These are phyloP conservation scores for Calendula officinalis DNA, from an alignment of 129 eudicot genomes.

Conservation along the genomic window DNA sequence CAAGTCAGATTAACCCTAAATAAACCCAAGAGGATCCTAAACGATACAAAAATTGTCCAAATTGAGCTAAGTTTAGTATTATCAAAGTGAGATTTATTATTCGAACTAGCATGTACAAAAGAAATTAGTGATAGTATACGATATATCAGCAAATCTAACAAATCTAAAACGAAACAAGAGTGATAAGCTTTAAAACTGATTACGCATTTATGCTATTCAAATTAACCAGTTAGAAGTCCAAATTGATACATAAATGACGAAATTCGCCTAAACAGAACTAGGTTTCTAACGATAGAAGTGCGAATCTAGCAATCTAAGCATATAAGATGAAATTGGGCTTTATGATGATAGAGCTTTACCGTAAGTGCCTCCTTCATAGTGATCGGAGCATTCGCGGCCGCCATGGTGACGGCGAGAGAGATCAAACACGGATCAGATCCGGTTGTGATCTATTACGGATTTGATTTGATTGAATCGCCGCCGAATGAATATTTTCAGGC, in stretches of 20 bases:
- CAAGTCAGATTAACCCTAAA: slow-evolving; percentile 16
- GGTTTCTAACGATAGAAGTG: not conserved
- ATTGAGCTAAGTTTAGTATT: slow-evolving; percentile 18
- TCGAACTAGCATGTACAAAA: not conserved
- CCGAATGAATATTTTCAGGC: slow-evolving; percentile 13
- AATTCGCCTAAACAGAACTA: slow-evolving; percentile 21
- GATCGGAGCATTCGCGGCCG: slow-evolving; percentile 99
- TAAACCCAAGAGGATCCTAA: slow-evolving; percentile 17
- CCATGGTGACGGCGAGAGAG: slow-evolving; percentile 66
- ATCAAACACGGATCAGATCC: slow-evolving; percentile 44
- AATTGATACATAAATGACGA: not conserved
- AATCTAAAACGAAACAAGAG: slow-evolving; percentile 14
- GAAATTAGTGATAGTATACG: not conserved
- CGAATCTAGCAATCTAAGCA: slow-evolving; percentile 20
- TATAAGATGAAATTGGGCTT: slow-evolving; percentile 5
- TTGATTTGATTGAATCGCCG: slow-evolving; percentile 25
- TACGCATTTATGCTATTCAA: slow-evolving; percentile 8
- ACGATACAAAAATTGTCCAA: not conserved
- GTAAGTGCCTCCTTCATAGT: slow-evolving; percentile 93
- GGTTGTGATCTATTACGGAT: slow-evolving; percentile 32
- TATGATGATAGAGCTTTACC: slow-evolving; percentile 39
- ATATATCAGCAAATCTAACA: slow-evolving; percentile 18
- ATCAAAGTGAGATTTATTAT: slow-evolving; percentile 10
- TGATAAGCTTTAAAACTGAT: slow-evolving; percentile 4
- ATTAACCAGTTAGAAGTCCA: slow-evolving; percentile 2